Evolutionary conservation across 352 stramenopile species (phyloP).

Genomic region (Thalassiosira ordinaria): DNA sequence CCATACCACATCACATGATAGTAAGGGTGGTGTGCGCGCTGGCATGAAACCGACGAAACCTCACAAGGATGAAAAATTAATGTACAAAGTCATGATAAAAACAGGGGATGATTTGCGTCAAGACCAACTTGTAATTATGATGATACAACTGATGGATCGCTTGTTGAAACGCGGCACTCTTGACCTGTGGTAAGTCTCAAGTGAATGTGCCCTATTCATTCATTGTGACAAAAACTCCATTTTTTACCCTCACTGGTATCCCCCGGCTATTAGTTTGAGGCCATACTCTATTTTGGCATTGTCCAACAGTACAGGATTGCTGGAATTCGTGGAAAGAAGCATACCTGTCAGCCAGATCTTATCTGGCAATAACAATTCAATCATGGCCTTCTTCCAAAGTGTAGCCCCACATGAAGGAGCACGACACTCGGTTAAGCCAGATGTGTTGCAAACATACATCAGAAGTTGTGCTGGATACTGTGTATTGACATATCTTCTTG

Average conservation of each 20-base stretch:
- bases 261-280: slow-evolving; percentile 83
- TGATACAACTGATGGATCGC: slow-evolving; percentile 99
- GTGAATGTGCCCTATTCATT: too few relatives aligned
- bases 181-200: slow-evolving; percentile 88
- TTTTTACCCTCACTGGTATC: slow-evolving; percentile 11
- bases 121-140: slow-evolving; percentile 99
- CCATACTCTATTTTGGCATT: slow-evolving; percentile 93
- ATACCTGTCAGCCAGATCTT: slow-evolving; percentile 96
- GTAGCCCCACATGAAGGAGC: slow-evolving; percentile 66
- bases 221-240: too few relatives aligned
- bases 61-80: slow-evolving; percentile 22
- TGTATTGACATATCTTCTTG: slow-evolving; percentile 99
- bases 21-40: slow-evolving; percentile 34
- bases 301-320: slow-evolving; percentile 91
- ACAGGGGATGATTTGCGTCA: slow-evolving; percentile 99
- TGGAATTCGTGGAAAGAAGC: slow-evolving; percentile 97
- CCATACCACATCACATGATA: slow-evolving; percentile 44
- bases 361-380: slow-evolving; percentile 92
- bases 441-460: slow-evolving; percentile 96
- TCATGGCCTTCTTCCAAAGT: slow-evolving; percentile 85
- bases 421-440: slow-evolving; percentile 90
- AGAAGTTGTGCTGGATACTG: slow-evolving; percentile 98
- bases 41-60: slow-evolving; percentile 24
- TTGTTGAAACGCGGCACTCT: slow-evolving; percentile 98
- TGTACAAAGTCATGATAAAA: slow-evolving; percentile 99